Evolutionary conservation across 2,329 filamentous ascomycete genomes (phyloP).

Genomic region (Aspergillus eucalypticola): DNA sequence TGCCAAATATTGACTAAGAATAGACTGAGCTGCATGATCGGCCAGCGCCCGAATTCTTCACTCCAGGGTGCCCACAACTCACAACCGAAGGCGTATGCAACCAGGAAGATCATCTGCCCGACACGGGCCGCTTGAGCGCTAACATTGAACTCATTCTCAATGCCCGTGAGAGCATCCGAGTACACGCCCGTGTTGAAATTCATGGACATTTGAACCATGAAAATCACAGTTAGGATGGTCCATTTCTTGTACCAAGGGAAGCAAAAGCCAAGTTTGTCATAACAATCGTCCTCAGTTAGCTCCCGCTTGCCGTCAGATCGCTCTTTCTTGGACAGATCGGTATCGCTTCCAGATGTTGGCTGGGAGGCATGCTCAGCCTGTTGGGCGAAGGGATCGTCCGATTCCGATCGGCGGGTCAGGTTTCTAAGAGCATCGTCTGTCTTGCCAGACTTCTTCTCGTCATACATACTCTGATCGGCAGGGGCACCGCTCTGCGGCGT

Average conservation of each 20-base stretch:
- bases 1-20: slow-evolving; percentile 78
- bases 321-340: not conserved
- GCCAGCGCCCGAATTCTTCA: slow-evolving; percentile 77
- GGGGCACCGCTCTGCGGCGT: not conserved
- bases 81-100: slow-evolving; percentile 81
- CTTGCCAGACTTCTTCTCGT: not conserved
- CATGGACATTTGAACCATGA: slow-evolving; percentile 73
- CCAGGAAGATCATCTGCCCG: slow-evolving; percentile 76
- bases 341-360: not conserved
- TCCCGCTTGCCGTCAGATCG: slow-evolving; percentile 26
- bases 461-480: not conserved
- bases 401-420: not conserved
- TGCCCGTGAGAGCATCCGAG: slow-evolving; percentile 67
- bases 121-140: slow-evolving; percentile 68
- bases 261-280: slow-evolving; percentile 64
- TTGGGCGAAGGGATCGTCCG: not conserved
- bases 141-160: slow-evolving; percentile 67
- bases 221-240: slow-evolving; percentile 71
- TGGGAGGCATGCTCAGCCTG: slow-evolving; percentile 1
- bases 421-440: not conserved
- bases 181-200: slow-evolving; percentile 77
- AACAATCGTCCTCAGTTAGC: slow-evolving; percentile 61
- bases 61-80: slow-evolving; percentile 88
- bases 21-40: slow-evolving; percentile 71
- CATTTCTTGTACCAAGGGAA: slow-evolving; percentile 68